Base-by-base conservation (phyloP, 495 filamentous ascomycete genomes). In the Amorphotheca resinae region DNA sequence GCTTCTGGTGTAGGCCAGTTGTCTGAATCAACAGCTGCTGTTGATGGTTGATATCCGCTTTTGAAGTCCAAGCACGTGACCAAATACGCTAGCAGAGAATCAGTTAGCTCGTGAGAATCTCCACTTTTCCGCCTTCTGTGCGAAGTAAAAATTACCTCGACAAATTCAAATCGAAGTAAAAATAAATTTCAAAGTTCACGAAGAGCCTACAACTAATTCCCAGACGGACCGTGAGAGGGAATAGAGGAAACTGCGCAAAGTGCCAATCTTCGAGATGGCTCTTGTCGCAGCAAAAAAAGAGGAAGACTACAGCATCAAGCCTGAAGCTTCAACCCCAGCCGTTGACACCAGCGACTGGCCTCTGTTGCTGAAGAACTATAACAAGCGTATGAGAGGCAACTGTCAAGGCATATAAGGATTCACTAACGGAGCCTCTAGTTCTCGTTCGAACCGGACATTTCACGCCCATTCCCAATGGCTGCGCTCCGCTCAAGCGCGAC, bases 381-480 rank as follows among this genome's bases (percentile, higher is more conserved):
- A 81, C 59, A 81, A 86, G 54, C 66, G 79, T 82, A 69, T 33
- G 78, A 65, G 44, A 15, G 12, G 14, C 11, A 25, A 25, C 22
- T 18, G 18, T 48, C 25, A 25, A 42, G 18, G 36, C 20, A 11
- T 6, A n/a, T n/a, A 43, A 35, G 31, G 9, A 36, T 33, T 22
- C 17, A 45, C 49, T 50, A 38, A 48, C 37, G 26, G 2, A 28
- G 17, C 2, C 38, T 41, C 18, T 49, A 87, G 82, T 96, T 45
- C 76, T 86, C 45, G 79, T 93, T 49, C 79, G 86, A 48, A 93
- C 85, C 46, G 83, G 81, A 38, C 87, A 95, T 62, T 98, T 86
- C 64, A 94, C 87, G 2, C 91, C 91, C 21, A 95, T 95, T 46
- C 86, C 88, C 48, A 74, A 77, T 59, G 91, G 91, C 44, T 87